A percentile compares a stretch with the other conserved stretches of the same genome.
phyloP scores from a whole-genome alignment of 1,284 basidiomycete genomes.

The Tausonia pullulans region DNA sequence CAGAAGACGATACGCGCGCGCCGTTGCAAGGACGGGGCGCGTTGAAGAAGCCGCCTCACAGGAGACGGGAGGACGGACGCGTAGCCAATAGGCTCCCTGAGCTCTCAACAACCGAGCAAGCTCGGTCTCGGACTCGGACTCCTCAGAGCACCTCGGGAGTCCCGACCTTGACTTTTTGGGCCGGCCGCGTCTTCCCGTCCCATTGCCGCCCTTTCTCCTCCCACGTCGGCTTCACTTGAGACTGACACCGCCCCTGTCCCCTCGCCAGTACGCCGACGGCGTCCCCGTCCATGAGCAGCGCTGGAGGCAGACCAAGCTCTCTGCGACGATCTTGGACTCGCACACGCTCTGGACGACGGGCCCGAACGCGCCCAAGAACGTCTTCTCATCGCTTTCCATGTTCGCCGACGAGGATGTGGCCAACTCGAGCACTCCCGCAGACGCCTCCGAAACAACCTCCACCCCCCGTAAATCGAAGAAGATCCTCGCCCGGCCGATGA shows the following conservation, averaged over 20 bases:
- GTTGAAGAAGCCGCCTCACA: not conserved
- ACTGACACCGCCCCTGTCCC: no score
- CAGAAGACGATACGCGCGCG: no score
- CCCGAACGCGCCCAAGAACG: conserved; percentile 11
- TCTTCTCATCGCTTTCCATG: conserved; percentile 4
- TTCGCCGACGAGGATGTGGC: not conserved
- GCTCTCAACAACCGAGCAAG: no score
- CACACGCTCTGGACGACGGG: conserved; percentile 14
- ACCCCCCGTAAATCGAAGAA: not conserved
- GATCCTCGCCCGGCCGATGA: not conserved
- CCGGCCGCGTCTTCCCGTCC: not conserved
- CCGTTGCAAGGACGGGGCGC: no score
- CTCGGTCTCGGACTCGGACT: not conserved
- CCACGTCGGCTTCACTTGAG: not conserved
- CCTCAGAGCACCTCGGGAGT: not conserved
- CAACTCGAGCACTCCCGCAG: not conserved
- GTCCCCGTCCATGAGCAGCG: conserved; percentile 12
- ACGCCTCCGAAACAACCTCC: not conserved
- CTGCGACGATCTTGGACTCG: conserved; percentile 9
- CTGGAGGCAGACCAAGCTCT: conserved; percentile 17
- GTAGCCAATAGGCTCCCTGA: no score
- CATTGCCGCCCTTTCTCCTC: not conserved
- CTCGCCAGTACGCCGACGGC: conserved; percentile 11
- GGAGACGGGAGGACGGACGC: not conserved
- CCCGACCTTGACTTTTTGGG: not conserved